These are phyloP conservation scores for Heterobasidion occidentale DNA, from an alignment of 1,284 basidiomycete species.

Conservation along the genomic window DNA sequence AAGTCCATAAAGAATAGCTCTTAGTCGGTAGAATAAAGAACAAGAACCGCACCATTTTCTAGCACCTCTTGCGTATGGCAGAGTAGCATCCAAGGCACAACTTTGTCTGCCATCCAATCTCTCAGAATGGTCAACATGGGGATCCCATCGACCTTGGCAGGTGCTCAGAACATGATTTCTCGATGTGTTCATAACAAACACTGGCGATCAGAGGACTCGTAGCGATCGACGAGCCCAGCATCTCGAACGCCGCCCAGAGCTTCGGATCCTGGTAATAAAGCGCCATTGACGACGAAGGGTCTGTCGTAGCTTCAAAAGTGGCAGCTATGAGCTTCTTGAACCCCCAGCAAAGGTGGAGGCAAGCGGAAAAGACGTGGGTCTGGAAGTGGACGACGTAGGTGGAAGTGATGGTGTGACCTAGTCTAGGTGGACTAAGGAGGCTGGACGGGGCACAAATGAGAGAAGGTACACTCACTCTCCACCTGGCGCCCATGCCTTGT, in stretches of 20 bases:
- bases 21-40: slow-evolving; percentile 4
- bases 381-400: slow-evolving; percentile 63
- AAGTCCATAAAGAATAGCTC: slow-evolving; percentile 13
- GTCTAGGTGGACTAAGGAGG: slow-evolving; percentile 27
- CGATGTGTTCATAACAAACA: slow-evolving; percentile 82
- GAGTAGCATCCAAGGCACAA: slow-evolving; percentile 80
- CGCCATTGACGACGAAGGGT: slow-evolving; percentile 16
- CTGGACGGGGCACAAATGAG: slow-evolving; percentile 1
- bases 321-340: slow-evolving; percentile 57
- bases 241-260: slow-evolving; percentile 59
- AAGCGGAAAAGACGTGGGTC: slow-evolving; percentile 56
- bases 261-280: slow-evolving; percentile 5
- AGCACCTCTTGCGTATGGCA: slow-evolving; percentile 66
- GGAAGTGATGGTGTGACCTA: slow-evolving; percentile 49
- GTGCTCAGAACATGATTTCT: slow-evolving; percentile 58
- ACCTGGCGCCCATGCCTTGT: slow-evolving; percentile 54
- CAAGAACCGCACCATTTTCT: slow-evolving; percentile 36
- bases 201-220: slow-evolving; percentile 77
- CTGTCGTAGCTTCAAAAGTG: slow-evolving; percentile 36
- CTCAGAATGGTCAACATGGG: slow-evolving; percentile 57
- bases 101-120: slow-evolving; percentile 69
- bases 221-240: slow-evolving; percentile 79
- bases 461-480: slow-evolving; percentile 35
- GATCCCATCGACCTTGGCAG: slow-evolving; percentile 65
- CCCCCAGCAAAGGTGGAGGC: slow-evolving; percentile 55